phyloP scores from a whole-genome alignment of 2,329 filamentous ascomycete species.

The Botrytis porri region DNA sequence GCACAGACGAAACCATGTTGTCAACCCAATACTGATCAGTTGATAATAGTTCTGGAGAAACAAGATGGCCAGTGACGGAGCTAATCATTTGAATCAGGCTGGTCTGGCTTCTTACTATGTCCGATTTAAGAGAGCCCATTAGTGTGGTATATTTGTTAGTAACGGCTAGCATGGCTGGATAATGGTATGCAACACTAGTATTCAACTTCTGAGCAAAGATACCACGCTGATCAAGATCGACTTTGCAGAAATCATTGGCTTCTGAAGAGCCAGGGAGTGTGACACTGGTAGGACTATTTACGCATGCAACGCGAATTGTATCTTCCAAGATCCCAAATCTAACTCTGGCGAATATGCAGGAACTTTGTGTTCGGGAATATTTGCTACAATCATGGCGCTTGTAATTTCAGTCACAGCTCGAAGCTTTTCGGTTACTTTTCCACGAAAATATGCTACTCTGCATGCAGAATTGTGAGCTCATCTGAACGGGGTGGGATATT shows the following conservation, averaged over 20 bases:
- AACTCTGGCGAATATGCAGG: neutral
- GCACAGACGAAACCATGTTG: constrained; percentile 46
- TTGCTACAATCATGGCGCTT: neutral
- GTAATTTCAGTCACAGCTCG: no score
- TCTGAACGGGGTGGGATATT: no score
- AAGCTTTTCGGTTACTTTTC: neutral
- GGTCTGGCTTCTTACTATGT: neutral
- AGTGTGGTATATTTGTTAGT: neutral
- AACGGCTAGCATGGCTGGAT: constrained; percentile 33
- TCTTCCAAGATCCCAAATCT: no score
- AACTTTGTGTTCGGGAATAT: neutral
- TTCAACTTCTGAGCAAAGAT: constrained; percentile 37
- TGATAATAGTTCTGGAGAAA: constrained; percentile 6
- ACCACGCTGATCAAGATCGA: constrained; percentile 14
- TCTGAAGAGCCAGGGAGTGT: constrained; percentile 32
- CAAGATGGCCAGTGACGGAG: constrained; percentile 12
- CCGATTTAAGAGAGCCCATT: neutral
- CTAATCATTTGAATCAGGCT: constrained; percentile 5
- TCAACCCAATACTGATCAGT: constrained; percentile 43
- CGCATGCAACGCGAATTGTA: constrained; percentile 34
- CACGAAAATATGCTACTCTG: constrained; percentile 14
- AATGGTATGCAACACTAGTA: constrained; percentile 45
- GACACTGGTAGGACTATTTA: constrained; percentile 31
- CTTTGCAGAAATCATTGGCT: constrained; percentile 14
- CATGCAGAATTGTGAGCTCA: neutral